A percentile compares a stretch with the other conserved stretches of the same genome.
Conservation (phyloP, 1,139 yeast genomes). For the Geotrichum restrictum region DNA sequence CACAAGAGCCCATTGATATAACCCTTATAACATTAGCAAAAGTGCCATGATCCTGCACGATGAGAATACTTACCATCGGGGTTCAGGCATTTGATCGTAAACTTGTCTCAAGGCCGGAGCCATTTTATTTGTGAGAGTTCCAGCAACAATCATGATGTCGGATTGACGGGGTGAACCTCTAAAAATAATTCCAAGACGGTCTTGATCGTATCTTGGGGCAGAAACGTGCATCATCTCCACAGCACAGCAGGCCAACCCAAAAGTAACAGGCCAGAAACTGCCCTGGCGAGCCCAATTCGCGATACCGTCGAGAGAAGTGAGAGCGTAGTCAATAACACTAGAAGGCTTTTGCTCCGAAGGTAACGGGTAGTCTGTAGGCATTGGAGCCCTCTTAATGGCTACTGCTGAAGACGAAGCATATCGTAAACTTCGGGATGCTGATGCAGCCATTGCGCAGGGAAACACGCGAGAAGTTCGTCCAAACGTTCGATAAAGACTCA, state of each 20-base stretch:
- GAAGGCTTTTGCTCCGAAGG: slow-evolving; percentile 50
- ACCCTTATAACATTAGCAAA: slow-evolving; percentile 40
- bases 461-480: too few species aligned
- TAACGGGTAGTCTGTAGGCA: slow-evolving; percentile 53
- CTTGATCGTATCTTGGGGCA: slow-evolving; percentile 89
- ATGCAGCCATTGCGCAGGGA: too few species aligned
- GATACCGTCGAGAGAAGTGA: slow-evolving; percentile 74
- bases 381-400: slow-evolving; percentile 21
- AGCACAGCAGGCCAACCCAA: slow-evolving; percentile 90
- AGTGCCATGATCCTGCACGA: too few species aligned
- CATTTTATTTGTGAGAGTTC: slow-evolving; percentile 88
- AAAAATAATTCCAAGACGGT: slow-evolving; percentile 87
- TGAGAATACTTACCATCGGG: slow-evolving; percentile 51
- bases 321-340: slow-evolving; percentile 70
- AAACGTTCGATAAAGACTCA: too few species aligned
- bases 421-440: background rate
- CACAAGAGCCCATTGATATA: slow-evolving; percentile 91
- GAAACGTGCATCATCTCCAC: slow-evolving; percentile 96
- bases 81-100: slow-evolving; percentile 92
- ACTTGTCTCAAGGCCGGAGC: slow-evolving; percentile 92
- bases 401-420: slow-evolving; percentile 21
- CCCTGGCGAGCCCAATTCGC: slow-evolving; percentile 93
- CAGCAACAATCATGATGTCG: slow-evolving; percentile 91
- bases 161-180: slow-evolving; percentile 94
- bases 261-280: slow-evolving; percentile 91